Conservation (phyloP, 805 yeast species). For the Candida odintsovae region DNA sequence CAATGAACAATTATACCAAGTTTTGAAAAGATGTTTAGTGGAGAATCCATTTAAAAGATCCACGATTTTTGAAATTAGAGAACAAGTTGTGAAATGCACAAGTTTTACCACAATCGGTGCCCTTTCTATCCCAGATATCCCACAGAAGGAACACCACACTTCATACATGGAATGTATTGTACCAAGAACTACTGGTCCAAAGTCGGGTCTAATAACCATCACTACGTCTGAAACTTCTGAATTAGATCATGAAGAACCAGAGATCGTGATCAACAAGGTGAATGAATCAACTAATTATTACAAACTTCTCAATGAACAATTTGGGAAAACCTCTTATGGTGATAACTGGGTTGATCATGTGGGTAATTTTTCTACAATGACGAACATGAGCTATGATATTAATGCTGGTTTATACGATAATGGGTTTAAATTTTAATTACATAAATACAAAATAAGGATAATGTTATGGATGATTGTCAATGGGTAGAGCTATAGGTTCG, state of each 20-base stretch:
- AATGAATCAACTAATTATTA: not conserved
- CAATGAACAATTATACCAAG: constrained; percentile 50
- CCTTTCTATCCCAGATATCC: constrained; percentile 12
- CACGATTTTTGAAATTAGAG: constrained; percentile 16
- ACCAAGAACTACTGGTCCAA: not conserved
- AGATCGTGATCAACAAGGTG: not conserved
- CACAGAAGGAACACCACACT: not conserved
- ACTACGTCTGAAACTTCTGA: not conserved
- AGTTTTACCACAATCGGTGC: constrained; percentile 19
- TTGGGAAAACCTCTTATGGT: not conserved
- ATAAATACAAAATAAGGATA: not conserved
- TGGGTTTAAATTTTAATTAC: not conserved
- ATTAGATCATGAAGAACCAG: not conserved
- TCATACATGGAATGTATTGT: not conserved
- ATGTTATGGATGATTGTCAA: not conserved
- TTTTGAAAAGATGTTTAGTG: constrained; percentile 34
- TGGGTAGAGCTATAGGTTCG: not conserved
- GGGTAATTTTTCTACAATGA: constrained; percentile 1
- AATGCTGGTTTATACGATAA: constrained; percentile 3
- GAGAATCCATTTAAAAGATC: constrained; percentile 31
- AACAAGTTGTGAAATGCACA: constrained; percentile 12
- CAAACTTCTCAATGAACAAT: not conserved
- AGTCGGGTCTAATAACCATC: not conserved
- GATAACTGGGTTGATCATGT: not conserved
- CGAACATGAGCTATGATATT: constrained; percentile 7